phyloP scores from a whole-genome alignment of 345 rosid genomes.

The Moricandia moricandioides region DNA sequence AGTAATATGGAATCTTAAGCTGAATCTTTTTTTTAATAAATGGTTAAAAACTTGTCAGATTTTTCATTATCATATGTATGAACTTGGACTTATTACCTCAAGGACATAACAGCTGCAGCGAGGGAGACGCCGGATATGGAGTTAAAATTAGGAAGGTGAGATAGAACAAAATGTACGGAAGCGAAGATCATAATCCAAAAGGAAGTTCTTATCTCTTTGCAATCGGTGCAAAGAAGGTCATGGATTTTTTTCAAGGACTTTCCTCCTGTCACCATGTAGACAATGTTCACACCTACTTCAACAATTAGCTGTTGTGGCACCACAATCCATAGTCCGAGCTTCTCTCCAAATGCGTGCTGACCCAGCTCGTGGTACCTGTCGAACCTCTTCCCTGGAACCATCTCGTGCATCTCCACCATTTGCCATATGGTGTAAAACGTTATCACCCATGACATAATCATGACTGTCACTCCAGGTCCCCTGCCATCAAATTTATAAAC shows the following conservation, averaged over 20 bases:
- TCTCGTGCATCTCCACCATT: slow-evolving; percentile 91
- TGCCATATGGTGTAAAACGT: slow-evolving; percentile 86
- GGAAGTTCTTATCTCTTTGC: slow-evolving; percentile 47
- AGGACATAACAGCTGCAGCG: slow-evolving; percentile 85
- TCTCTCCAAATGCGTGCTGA: slow-evolving; percentile 72
- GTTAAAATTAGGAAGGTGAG: slow-evolving; percentile 79
- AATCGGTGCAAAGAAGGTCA: slow-evolving; percentile 46
- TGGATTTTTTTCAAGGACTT: slow-evolving; percentile 74
- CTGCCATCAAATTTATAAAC: slow-evolving; percentile 31
- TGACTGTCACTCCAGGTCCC: slow-evolving; percentile 66
- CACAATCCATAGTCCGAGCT: slow-evolving; percentile 75
- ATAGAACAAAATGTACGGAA: slow-evolving; percentile 58
- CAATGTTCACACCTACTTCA: slow-evolving; percentile 61
- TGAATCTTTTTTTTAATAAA: background rate
- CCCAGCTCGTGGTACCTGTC: slow-evolving; percentile 85
- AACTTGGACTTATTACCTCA: slow-evolving; percentile 43
- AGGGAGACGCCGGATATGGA: slow-evolving; percentile 60
- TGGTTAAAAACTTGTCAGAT: background rate
- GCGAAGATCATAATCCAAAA: slow-evolving; percentile 78
- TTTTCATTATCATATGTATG: background rate
- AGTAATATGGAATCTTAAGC: background rate
- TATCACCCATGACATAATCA: slow-evolving; percentile 61
- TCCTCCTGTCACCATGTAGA: slow-evolving; percentile 86
- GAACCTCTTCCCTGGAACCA: slow-evolving; percentile 69
- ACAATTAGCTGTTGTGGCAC: slow-evolving; percentile 77